Evolutionary conservation across 1,139 yeast genomes (phyloP), one percentile per base, ranked within the genome.

Genomic region (Meyerozyma sp.): DNA sequence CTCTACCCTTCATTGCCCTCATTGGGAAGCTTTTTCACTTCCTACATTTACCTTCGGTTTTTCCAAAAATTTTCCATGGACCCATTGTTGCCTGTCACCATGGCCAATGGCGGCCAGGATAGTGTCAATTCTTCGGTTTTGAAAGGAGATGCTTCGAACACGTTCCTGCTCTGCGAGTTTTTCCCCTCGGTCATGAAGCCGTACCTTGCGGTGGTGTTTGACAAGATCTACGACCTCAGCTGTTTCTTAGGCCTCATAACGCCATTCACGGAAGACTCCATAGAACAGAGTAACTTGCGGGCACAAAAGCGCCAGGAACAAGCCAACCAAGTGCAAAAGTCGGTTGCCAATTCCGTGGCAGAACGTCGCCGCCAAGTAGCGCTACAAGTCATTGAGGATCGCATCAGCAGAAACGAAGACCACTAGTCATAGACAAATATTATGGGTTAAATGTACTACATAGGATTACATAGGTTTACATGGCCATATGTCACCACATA

Each of bases 361-460:
- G 96, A 89, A 57, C 77, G 96, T 60, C 77, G 96, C 62, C 76
- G 95, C 61, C 93, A 86, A 53, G 80, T 89, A 40, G 96, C 96
- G 0, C 65, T 89, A 45, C 85, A 86, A 55, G 93, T 88, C 25
- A 70, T 89, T 47, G 94, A 87, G 55, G 93, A 87, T 55, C 73
- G 94, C 55, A 78, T 82, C 43, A 65, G 59, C 50, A 65, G 62
- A 50, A 73, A 63, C 36, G 46, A 21, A 20, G 37, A 21, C 8
- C 20, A 13, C 34, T 30, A 30, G 16, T 8, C 9, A 13, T 16
- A 16, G 18, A 16, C 18, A 16, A 16, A 16, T 16, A 16, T 2
- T 16, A 16, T 3, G 18, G 18, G 18, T 27, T n/a, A 10, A 2
- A 8, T 27, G 13, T 27, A 27, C 29, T n/a, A n/a, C 29, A 16